A percentile compares a stretch with the other conserved stretches of the same genome.
phyloP scores from a whole-genome alignment of 78 protist species.

The Planoprotostelium fungivorum region DNA sequence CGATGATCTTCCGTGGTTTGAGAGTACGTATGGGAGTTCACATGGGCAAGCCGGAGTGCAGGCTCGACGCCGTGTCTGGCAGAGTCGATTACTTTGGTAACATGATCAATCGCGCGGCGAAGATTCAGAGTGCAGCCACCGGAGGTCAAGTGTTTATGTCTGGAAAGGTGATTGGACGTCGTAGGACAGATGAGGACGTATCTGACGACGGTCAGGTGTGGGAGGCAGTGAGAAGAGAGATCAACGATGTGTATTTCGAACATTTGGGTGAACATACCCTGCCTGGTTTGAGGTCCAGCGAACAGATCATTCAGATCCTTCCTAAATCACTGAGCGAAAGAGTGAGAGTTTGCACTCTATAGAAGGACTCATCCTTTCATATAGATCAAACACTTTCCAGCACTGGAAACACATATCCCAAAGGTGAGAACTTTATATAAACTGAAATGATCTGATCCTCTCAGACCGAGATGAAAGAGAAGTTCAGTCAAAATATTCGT shows the following conservation, averaged over 20 bases:
- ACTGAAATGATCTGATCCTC: no score
- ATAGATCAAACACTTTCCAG: no score
- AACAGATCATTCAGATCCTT: not conserved
- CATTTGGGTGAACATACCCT: not conserved
- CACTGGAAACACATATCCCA: no score
- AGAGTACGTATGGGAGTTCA: conserved; percentile 75
- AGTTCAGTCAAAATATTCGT: not conserved
- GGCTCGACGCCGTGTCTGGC: conserved; percentile 36
- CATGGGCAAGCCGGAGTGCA: conserved; percentile 35
- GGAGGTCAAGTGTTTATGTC: conserved; percentile 68
- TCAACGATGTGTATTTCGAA: not conserved
- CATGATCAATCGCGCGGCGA: conserved; percentile 56
- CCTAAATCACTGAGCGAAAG: not conserved
- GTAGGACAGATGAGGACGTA: not conserved
- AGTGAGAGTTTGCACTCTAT: not conserved
- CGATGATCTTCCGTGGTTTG: conserved; percentile 40
- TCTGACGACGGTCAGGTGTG: not conserved
- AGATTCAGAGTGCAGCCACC: conserved; percentile 17
- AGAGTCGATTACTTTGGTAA: conserved; percentile 71
- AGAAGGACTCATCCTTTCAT: not conserved
- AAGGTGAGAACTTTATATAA: no score
- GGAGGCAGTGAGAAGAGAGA: not conserved
- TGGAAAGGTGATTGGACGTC: not conserved
- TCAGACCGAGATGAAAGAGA: no score
- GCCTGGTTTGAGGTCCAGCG: not conserved